phyloP scores from a whole-genome alignment of 2,329 filamentous ascomycete genomes.

The Epichloe typhina region DNA sequence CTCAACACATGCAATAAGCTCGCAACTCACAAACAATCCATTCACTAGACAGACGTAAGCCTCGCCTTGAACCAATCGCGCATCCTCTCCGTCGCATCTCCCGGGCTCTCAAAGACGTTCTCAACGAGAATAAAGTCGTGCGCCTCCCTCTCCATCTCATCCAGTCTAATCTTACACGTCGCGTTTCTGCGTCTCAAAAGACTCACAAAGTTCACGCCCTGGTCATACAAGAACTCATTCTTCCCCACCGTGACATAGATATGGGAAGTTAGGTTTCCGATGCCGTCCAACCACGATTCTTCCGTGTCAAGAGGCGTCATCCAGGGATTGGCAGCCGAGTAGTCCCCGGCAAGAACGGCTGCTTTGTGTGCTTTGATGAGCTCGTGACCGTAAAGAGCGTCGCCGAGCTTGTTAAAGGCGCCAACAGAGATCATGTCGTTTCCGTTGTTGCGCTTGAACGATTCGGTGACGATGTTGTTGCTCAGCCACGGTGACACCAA shows the following conservation, averaged over 20 bases:
- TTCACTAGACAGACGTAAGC: not conserved
- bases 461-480: slow-evolving; percentile 7
- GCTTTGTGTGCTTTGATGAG: slow-evolving; percentile 5
- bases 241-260: slow-evolving; percentile 21
- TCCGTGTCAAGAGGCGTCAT: slow-evolving; percentile 17
- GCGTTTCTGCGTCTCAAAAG: slow-evolving; percentile 10
- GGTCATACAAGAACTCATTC: slow-evolving; percentile 19
- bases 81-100: slow-evolving; percentile 18
- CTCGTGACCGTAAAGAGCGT: slow-evolving; percentile 5
- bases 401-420: slow-evolving; percentile 5
- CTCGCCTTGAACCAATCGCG: slow-evolving; percentile 16
- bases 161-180: slow-evolving; percentile 14
- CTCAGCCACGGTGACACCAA: slow-evolving; percentile 21
- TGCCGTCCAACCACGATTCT: slow-evolving; percentile 15
- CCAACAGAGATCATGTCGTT: slow-evolving; percentile 21
- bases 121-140: slow-evolving; percentile 23
- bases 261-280: slow-evolving; percentile 10
- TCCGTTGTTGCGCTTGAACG: slow-evolving; percentile 15
- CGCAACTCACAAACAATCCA: too few species aligned
- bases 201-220: slow-evolving; percentile 14
- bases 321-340: slow-evolving; percentile 11
- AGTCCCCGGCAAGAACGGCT: not conserved
- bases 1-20: too few species aligned
- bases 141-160: slow-evolving; percentile 16
- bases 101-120: slow-evolving; percentile 11